Evolutionary conservation across 768 basidiomycete species (phyloP).

Genomic region (Candolleomyces aberdarensis): DNA sequence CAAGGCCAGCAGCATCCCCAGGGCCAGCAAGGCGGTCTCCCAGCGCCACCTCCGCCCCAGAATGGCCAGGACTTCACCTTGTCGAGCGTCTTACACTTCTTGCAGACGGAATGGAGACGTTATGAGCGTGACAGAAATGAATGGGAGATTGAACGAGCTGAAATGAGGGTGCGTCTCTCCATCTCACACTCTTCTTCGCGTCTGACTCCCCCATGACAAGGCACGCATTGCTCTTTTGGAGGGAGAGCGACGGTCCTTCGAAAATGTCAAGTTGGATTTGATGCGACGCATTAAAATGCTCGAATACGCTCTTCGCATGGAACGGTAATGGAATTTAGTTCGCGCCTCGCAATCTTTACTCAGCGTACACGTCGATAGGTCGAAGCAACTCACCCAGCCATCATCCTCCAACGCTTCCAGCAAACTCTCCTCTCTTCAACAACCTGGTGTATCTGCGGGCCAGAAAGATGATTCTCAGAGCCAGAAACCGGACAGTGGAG

Average conservation of each 20-base stretch:
- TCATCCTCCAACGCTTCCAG: conserved; percentile 57
- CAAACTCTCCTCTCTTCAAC: conserved; percentile 64
- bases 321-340: conserved; percentile 64
- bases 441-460: conserved; percentile 42
- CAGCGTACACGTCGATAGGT: conserved; percentile 42
- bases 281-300: conserved; percentile 99
- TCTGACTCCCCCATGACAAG: conserved; percentile 38
- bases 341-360: conserved; percentile 7
- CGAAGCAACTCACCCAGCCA: conserved; percentile 73
- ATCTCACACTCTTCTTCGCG: conserved; percentile 20
- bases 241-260: conserved; percentile 94
- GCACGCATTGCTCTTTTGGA: conserved; percentile 96
- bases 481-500: conserved; percentile 76
- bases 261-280: conserved; percentile 94
- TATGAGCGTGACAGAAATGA: conserved; percentile 99
- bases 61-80: conserved; percentile 92
- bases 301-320: conserved; percentile 94
- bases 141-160: conserved; percentile 99
- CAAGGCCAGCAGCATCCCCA: conserved; percentile 48
- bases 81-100: conserved; percentile 92
- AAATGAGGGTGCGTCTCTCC: conserved; percentile 82
- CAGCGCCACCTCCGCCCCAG: conserved; percentile 72
- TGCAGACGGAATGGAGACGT: conserved; percentile 96
- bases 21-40: conserved; percentile 48
- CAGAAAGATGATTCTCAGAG: conserved; percentile 72